phyloP scores from a whole-genome alignment of 2,329 filamentous ascomycete species.

The Fusarium austroafricanum region DNA sequence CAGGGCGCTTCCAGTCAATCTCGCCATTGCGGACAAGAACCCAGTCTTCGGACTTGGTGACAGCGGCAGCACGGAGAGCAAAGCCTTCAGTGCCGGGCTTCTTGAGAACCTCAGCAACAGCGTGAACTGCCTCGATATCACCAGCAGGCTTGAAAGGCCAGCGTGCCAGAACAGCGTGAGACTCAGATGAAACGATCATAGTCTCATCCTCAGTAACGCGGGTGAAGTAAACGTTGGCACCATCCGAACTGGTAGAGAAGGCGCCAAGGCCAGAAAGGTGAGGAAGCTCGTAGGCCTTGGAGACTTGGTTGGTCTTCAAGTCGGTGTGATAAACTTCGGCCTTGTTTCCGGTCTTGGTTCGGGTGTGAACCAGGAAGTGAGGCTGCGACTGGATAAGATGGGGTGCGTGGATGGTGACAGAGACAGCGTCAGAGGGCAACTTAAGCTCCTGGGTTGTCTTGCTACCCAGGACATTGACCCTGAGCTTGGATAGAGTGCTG shows the following conservation, averaged over 20 bases:
- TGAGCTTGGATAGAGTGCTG: slow-evolving; percentile 69
- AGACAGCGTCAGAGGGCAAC: slow-evolving; percentile 59
- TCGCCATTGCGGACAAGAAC: slow-evolving; percentile 85
- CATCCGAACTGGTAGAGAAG: slow-evolving; percentile 81
- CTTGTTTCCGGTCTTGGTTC: slow-evolving; percentile 77
- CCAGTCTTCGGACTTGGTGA: slow-evolving; percentile 80
- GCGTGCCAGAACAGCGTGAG: slow-evolving; percentile 78
- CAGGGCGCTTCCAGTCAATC: slow-evolving; percentile 81
- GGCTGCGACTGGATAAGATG: slow-evolving; percentile 76
- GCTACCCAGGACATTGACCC: slow-evolving; percentile 76
- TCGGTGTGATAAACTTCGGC: slow-evolving; percentile 90
- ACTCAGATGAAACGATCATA: slow-evolving; percentile 78
- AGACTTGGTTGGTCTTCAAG: slow-evolving; percentile 73
- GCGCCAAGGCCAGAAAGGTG: slow-evolving; percentile 75
- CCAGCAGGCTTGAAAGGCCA: slow-evolving; percentile 70
- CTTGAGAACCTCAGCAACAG: slow-evolving; percentile 84
- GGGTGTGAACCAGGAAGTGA: slow-evolving; percentile 88
- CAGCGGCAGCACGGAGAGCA: slow-evolving; percentile 81
- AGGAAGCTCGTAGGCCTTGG: slow-evolving; percentile 85
- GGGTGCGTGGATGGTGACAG: slow-evolving; percentile 78
- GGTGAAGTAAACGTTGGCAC: slow-evolving; percentile 89
- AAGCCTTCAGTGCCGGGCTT: slow-evolving; percentile 73
- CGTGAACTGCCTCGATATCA: slow-evolving; percentile 68
- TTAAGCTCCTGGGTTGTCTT: slow-evolving; percentile 67
- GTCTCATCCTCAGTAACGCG: slow-evolving; percentile 81